Base-by-base conservation (phyloP, 495 filamentous ascomycete genomes). In the Parachaetomium inaequale region DNA sequence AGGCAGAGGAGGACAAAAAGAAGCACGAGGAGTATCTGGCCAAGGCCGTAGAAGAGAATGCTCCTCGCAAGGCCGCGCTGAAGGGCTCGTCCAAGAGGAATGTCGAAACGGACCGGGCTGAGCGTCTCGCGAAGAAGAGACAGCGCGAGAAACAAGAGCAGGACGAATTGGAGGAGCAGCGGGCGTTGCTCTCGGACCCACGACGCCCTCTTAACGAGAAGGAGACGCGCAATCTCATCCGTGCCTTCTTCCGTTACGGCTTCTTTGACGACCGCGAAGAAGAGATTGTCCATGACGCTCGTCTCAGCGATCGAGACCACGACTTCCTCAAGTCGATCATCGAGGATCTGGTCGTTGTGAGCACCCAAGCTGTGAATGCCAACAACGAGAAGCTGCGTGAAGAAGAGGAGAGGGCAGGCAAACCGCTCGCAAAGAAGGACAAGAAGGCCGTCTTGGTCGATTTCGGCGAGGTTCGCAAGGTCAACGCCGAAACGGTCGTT, bases 391-490 rank as follows among this genome's bases (percentile, higher is more conserved):
- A 81, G 51, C 79, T 91, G 6, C 83, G 92, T 15, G 81, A 84
- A 50, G 89, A 91, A 52, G 90, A 95, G 74, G 83, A 84, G 51
- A 81, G 85, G 56, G 79, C 84, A 0, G 87, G 88, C 68, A 90
- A 91, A 68, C 81, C 86, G 8, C 65, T 89, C 4, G 96, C 93
- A 0, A 97, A 97, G 77, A 98, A 98, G 70, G 93, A 98, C 70
- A 91, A 89, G 73, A 98, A 98, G 68, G 93, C 95, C 1, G 91
- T 97, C 19, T 78, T 98, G 45, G 96, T 99, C 64, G 91, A 96
- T 66, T 94, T 90, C 71, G 86, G 88, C 34, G 92, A 91, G 38
- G 90, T 96, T 25, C 93, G 94, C 69, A 89, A 93, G 52, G 82
- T 96, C 65, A 99, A 99, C 72, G 95, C 94, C 2, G 91, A 93